Evolutionary conservation across 2,329 filamentous ascomycete species (phyloP), one percentile per base, ranked within the genome.

Genomic region (Diaporthe capsici): DNA sequence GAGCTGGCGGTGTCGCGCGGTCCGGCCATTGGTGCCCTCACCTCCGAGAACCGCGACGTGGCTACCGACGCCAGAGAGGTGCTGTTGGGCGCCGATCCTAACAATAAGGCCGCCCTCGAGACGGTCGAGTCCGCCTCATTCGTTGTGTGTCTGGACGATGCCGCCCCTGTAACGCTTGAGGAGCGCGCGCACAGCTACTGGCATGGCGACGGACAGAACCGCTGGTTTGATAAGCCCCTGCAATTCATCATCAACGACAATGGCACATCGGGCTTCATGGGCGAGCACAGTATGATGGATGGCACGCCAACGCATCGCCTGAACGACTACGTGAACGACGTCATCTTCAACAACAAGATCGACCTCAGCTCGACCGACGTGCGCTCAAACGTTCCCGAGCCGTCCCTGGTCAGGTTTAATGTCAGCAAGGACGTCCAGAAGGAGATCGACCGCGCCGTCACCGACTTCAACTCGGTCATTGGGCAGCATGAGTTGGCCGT

Each of bases 201-300:
- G 97, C 96, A 98, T 86, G 97, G 97, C 72, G 96, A 99, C 82
- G 97, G 97, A 75, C 89, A 91, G 80, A 99, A 99, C 89, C 92
- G 97, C 79, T 99, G 96, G 96, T 98, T 93, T 82, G 97, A 99
- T 90, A 99, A 99, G 90, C 97, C 97, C 8, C 88, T 98, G 72
- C 96, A 99, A 86, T 98, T 99, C 87, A 98, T 99, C 83, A 85
- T 99, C 87, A 98, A 98, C 85, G 96, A 99, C 84, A 99, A 99
- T 84, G 97, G 97, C 80, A 98, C 97, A 10, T 94, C 97, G 2
- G 97, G 97, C 77, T 99, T 99, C 90, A 96, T 95, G 90, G 97
- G 97, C 82, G 97, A 99, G 87, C 97, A 99, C 90, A 97, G 94
- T 81, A 98, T 99, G 97, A 99, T 99, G 97, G 97, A 99, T 83